These are phyloP conservation scores for Arachis hypogaea DNA, from an alignment of 306 rosid genomes.

Conservation along the genomic window DNA sequence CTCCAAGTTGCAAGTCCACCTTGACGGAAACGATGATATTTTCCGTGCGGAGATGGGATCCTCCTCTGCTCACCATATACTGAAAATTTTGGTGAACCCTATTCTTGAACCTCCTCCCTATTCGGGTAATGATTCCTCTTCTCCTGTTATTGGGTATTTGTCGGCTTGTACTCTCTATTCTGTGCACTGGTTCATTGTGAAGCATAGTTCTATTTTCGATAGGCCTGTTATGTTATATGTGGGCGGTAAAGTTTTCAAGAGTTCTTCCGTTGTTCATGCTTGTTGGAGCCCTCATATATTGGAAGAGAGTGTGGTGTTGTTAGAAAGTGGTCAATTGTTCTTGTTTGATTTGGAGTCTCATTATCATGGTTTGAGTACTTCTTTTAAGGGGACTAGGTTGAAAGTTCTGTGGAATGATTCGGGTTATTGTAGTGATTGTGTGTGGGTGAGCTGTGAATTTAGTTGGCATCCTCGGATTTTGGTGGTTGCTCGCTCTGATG, in stretches of 20 bases:
- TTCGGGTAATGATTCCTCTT: conserved; percentile 17
- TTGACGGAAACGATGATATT: conserved; percentile 28
- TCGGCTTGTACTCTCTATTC: conserved; percentile 54
- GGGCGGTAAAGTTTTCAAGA: conserved; percentile 60
- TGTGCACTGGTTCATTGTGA: conserved; percentile 61
- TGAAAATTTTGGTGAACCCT: conserved; percentile 48
- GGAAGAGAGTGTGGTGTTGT: conserved; percentile 61
- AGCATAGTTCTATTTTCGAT: conserved; percentile 24
- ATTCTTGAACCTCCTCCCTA: conserved; percentile 8
- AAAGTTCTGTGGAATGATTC: conserved; percentile 51
- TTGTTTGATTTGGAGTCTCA: conserved; percentile 65
- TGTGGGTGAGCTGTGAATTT: conserved; percentile 74
- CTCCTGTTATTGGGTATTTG: conserved; percentile 55
- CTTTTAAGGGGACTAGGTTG: conserved; percentile 58
- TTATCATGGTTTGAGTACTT: not conserved
- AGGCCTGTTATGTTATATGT: conserved; percentile 39
- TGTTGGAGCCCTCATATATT: conserved; percentile 70
- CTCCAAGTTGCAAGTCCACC: conserved; percentile 24
- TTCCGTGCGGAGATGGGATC: conserved; percentile 36
- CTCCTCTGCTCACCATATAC: conserved; percentile 36
- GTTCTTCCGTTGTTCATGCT: conserved; percentile 51
- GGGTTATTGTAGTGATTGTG: conserved; percentile 24
- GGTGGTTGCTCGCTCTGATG: conserved; percentile 62
- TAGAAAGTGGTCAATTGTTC: conserved; percentile 60
- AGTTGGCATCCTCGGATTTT: conserved; percentile 73